These are phyloP conservation scores for Termitomyces sp. DNA, from an alignment of 768 basidiomycete genomes.

Conservation along the genomic window DNA sequence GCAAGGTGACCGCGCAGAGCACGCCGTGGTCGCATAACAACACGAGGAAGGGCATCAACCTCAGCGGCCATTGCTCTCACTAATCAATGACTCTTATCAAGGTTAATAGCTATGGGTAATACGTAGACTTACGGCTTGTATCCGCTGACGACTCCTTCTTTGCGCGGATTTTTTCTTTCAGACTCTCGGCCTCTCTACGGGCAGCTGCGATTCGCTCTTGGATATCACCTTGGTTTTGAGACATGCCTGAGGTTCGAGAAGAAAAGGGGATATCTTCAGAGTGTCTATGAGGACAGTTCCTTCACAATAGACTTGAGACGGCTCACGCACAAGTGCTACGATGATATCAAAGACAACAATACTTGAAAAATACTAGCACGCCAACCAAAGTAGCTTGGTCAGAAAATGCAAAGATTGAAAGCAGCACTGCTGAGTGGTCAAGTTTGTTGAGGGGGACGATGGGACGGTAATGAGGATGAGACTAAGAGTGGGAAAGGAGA, in stretches of 20 bases:
- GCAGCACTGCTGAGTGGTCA: conserved; percentile 9
- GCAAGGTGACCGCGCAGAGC: conserved; percentile 96
- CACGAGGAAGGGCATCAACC: conserved; percentile 91
- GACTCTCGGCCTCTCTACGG: conserved; percentile 89
- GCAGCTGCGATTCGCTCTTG: conserved; percentile 94
- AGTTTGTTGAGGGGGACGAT: conserved; percentile 19
- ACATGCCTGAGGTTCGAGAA: conserved; percentile 39
- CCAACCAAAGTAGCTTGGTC: conserved; percentile 3
- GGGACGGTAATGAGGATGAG: conserved; percentile 17
- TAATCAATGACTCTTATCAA: conserved; percentile 27
- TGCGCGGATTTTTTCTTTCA: conserved; percentile 98
- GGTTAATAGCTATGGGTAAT: conserved; percentile 2
- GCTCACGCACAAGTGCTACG: conserved; percentile 12
- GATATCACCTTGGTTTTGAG: conserved; percentile 78
- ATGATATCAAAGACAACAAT: conserved; percentile 1
- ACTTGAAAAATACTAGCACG: background rate
- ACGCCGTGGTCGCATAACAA: conserved; percentile 94
- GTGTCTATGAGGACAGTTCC: background rate
- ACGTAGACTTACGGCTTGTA: conserved; percentile 75
- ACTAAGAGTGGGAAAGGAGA: conserved; percentile 20
- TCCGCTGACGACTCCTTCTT: conserved; percentile 97
- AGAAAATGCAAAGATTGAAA: conserved; percentile 1
- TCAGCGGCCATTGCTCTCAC: conserved; percentile 99
- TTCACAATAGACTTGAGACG: background rate
- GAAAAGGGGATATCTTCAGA: background rate